phyloP scores from a whole-genome alignment of 768 basidiomycete species.

The Lentinula lateritia region DNA sequence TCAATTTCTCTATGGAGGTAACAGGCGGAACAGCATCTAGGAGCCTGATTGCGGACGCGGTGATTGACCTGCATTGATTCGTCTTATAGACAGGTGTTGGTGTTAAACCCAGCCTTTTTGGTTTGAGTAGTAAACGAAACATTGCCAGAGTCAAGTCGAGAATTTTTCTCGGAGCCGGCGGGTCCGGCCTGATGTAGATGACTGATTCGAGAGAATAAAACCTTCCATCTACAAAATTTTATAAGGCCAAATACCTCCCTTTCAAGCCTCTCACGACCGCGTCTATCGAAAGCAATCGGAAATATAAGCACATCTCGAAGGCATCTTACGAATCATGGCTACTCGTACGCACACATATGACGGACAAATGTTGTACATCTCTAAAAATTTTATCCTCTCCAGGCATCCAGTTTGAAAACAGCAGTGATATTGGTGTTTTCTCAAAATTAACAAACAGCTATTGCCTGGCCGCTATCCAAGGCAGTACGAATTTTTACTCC shows the following conservation, averaged over 20 bases:
- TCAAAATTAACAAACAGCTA: slow-evolving; percentile 97
- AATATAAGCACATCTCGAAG: slow-evolving; percentile 8
- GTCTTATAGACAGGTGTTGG: background rate
- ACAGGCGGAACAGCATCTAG: slow-evolving; percentile 12
- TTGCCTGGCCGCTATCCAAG: slow-evolving; percentile 90
- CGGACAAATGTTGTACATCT: background rate
- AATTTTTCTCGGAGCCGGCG: background rate
- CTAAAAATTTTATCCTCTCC: slow-evolving; percentile 11
- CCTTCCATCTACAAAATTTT: background rate
- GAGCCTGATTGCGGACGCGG: background rate
- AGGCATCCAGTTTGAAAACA: slow-evolving; percentile 94
- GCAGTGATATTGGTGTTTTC: slow-evolving; percentile 94
- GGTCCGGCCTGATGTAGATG: background rate
- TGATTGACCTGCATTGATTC: slow-evolving; percentile 3
- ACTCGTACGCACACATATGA: slow-evolving; percentile 33
- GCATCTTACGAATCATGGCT: slow-evolving; percentile 29
- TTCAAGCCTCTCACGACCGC: background rate
- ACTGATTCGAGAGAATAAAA: background rate
- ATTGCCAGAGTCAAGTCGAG: background rate
- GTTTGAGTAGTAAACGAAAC: background rate
- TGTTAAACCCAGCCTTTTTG: background rate
- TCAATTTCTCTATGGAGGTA: slow-evolving; percentile 56
- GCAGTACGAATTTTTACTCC: slow-evolving; percentile 97
- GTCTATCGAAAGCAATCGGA: background rate
- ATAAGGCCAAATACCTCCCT: background rate